Evolutionary conservation across 2,329 filamentous ascomycete species (phyloP), one percentile per base, ranked within the genome.

Genomic region (Phyllosticta capitalensis): DNA sequence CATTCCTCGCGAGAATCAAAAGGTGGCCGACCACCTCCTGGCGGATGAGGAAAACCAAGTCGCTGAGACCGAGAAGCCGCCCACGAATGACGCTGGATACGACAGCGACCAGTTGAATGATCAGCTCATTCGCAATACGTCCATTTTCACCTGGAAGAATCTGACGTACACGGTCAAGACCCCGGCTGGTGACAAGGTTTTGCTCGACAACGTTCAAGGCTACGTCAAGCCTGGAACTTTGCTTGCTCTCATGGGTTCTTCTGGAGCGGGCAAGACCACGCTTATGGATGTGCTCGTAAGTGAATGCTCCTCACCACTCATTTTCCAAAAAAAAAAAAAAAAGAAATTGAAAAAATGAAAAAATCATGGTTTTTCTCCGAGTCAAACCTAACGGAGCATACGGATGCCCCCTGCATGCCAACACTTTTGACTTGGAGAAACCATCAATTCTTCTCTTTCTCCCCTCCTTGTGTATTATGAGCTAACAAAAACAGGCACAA

Each of bases 91-190:
- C 3, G 55, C 50, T 7, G 38, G 38, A n/a, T 45, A n/a, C 38
- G 38, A 45, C 14, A 45, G 38, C 17, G 38, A 45, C 17, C 38
- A 45, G 38, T 52, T 70, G n/a, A 71, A 76, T 48, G 69, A 69
- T 2, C 68, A 76, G 28, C 75, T 88, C 0, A 72, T 85, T 28
- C 80, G 80, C 24, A 88, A 88, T 68, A 86, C 81, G 0, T 85
- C 83, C 0, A 77, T 88, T 0, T 89, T 95, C 60, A 92, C 88
- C 1, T 92, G 87, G 61, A 58, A 61, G 24, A 61, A 63, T 30
- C 33, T 63, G 21, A 51, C 52, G 20, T 63, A 63, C 55, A 57
- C 53, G 10, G 59, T 63, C 38, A 56, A 62, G 50, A 61, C 67
- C 1, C 66, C 67, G 0, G 54, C 60, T 9, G 60, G 56, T n/a